Evolutionary conservation across 2,329 filamentous ascomycete species (phyloP), one percentile per base, ranked within the genome.

Genomic region (Xylogone sp.): DNA sequence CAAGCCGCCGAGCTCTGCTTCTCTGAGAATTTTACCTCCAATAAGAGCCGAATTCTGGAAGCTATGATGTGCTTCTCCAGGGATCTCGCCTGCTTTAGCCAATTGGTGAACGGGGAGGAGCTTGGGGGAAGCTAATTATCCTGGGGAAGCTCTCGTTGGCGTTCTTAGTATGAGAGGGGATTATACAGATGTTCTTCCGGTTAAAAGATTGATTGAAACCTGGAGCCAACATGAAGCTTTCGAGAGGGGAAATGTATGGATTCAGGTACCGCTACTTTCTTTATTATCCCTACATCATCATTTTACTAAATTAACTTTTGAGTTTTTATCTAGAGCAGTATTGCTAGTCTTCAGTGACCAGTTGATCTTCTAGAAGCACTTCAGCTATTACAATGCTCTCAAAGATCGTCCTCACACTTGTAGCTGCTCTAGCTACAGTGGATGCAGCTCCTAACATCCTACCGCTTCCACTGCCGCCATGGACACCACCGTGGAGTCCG

Each of bases 1-100:
- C 22, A 21, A n/a, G 21, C 16, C 19, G 34, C 12, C 29, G 42
- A 20, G 43, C 22, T 43, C 45, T 42, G 12, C 42, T 42, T 21
- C 49, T 27, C 24, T 24, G 20, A 20, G 19, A 56, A 43, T 56
- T 54, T 58, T 58, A 20, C 56, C 56, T 58, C 56, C 56, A 58
- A 58, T 58, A 12, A 52, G 19, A 47, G 22, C 24, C 4, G 5
- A 13, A 39, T 18, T 39, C 34, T 39, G 34, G 5, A 13, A 4
- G 34, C 5, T 7, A 39, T 18, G 10, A 5, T 13, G 13, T 16
- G 27, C 13, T 39, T 16, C 34, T 39, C 34, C 34, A 39, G 8
- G 8, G 34, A 39, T 18, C n/a, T 16, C 8, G n/a, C n/a, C 12
- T 9, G n/a, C n/a, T 39, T 39, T 5, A 16, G n/a, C 34, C 34